Evolutionary conservation across 768 basidiomycete species (phyloP), one percentile per base, ranked within the genome.

Genomic region (Pulveroboletus ravenelii): DNA sequence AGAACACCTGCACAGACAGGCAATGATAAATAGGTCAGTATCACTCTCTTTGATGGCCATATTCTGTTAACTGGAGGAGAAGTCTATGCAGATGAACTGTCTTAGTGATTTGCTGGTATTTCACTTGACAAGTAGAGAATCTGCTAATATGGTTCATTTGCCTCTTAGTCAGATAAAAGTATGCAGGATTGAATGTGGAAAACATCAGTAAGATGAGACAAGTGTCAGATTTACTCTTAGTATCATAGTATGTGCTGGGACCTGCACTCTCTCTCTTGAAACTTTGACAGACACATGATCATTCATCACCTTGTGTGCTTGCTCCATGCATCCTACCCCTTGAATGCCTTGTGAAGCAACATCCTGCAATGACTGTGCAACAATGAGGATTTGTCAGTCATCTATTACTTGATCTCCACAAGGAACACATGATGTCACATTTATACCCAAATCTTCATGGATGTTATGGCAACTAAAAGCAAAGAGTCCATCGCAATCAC

Each of bases 21-120:
- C 87, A 2, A 85, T 87, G 77, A 76, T 85, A 27, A 89, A 89
- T 65, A 82, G 88, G 89, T 88, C 48, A 52, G 85, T 73, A 1
- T 10, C 6, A 17, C 18, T n/a, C 1, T 17, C 12, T 7, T 45
- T 43, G 3, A 20, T 13, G 6, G 6, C 5, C 18, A 10, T 39
- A 7, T 45, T 30, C 14, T 17, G 10, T 50, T 17, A 14, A 34
- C 31, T 47, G 41, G 64, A 23, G 59, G 51, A 64, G 59, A 37
- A 61, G 64, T 15, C 17, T 63, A 45, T 55, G 54, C 17, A 46
- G 57, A 48, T 59, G 25, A 62, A 30, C 10, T 9, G 2, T n/a
- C 13, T 23, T 30, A 10, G 29, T 41, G 15, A 18, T 31, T 3
- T 9, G 13, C 10, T 10, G 10, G n/a, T 30, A 14, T 23, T 27